Evolutionary conservation across 2,329 filamentous ascomycete species (phyloP), one percentile per base, ranked within the genome.

Genomic region (Colletotrichum sansevieriae): DNA sequence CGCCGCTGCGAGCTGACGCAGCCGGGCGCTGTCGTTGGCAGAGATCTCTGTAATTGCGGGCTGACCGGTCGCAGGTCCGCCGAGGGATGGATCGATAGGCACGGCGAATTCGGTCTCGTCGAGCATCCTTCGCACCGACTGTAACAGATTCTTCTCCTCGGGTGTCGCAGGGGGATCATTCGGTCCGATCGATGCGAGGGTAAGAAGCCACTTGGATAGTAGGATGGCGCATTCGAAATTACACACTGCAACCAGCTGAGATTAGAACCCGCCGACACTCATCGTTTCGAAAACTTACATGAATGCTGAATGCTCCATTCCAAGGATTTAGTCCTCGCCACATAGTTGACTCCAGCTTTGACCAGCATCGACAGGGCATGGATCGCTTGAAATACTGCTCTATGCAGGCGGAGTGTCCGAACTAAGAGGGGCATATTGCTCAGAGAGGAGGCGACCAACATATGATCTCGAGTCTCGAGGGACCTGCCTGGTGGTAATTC

Each of bases 281-380:
- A n/a, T 44, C 59, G 13, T 13, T 43, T 15, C 41, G 29, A 56
- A 20, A 54, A 81, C 87, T 82, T 77, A 88, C 87, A 74, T 33
- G 87, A 88, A 75, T 89, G 85, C 70, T 89, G 87, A 74, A 90
- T 88, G 73, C 87, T 89, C 88, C 88, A 89, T 74, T 89, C 85
- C 0, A 86, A 80, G 1, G 86, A 87, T 76, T 89, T 89, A 5
- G 87, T 87, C 71, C 86, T 83, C 47, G 88, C 87, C 55, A 90
- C 86, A 72, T 88, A 90, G 72, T 88, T 88, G 20, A 90, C 87
- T 0, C 88, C 88, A 13, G 84, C 82, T 75, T 90, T 90, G 67
- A 91, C 87, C 25, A 90, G 80, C 81, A 91, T 89, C 3, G 89
- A 90, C 41, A 93, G 79, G 0, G 90, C 90, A 74, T 92, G 90